Conservation (phyloP, 345 rosid genomes). For the Eucalyptus tenuipes region DNA sequence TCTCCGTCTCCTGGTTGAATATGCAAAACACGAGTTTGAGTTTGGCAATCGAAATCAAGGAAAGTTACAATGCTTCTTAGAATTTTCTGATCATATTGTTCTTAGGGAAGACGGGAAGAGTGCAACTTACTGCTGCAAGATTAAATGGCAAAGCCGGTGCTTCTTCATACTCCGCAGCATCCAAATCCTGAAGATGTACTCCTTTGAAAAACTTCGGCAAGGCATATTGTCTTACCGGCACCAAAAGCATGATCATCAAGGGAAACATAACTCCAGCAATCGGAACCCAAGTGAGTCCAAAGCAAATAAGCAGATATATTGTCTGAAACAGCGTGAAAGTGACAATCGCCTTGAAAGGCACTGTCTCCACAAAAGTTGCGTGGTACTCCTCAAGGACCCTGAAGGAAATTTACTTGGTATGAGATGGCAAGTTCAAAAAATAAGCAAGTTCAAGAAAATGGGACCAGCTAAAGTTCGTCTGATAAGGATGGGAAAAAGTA, state of each 20-base stretch:
- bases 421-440: not conserved
- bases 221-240: slow-evolving; percentile 77
- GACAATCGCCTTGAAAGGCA: slow-evolving; percentile 82
- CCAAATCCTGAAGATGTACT: slow-evolving; percentile 81
- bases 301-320: slow-evolving; percentile 59
- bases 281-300: slow-evolving; percentile 96
- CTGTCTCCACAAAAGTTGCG: slow-evolving; percentile 82
- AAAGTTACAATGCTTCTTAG: not conserved
- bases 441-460: not conserved
- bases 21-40: not conserved
- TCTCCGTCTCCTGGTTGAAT: slow-evolving; percentile 34
- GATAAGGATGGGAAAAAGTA: not conserved
- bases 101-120: not conserved
- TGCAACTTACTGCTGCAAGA: slow-evolving; percentile 33
- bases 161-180: slow-evolving; percentile 94
- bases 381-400: slow-evolving; percentile 84
- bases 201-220: slow-evolving; percentile 88
- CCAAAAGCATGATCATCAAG: slow-evolving; percentile 81
- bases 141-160: slow-evolving; percentile 84
- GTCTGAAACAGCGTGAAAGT: slow-evolving; percentile 78
- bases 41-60: not conserved
- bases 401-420: not conserved
- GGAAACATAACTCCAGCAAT: slow-evolving; percentile 95
- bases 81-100: not conserved
- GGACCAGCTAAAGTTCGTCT: not conserved